Evolutionary conservation across 2,329 filamentous ascomycete genomes (phyloP).

Genomic region (Fusarium odoratissimum): DNA sequence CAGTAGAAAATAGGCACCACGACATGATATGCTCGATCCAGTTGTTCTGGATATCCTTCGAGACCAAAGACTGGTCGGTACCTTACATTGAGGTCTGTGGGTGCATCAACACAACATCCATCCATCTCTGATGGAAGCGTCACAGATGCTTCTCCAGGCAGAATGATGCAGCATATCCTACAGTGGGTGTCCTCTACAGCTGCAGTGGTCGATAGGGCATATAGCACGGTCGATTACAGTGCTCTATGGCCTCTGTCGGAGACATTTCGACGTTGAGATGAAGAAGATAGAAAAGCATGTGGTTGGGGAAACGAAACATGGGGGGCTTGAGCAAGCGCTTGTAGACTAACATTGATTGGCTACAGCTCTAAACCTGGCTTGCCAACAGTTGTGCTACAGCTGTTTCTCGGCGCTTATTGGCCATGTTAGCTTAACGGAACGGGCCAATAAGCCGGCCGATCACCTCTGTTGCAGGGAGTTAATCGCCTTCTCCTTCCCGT

Average conservation of each 20-base stretch:
- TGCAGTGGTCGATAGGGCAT: constrained; percentile 1
- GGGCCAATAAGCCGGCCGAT: constrained; percentile 51
- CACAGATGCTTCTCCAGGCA: constrained; percentile 25
- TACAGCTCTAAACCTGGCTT: constrained; percentile 11
- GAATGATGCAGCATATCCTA: constrained; percentile 15
- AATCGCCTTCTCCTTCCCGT: constrained; percentile 50
- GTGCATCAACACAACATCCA: constrained; percentile 30
- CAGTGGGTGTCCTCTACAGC: constrained; percentile 11
- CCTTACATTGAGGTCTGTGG: constrained; percentile 41
- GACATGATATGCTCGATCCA: constrained; percentile 36
- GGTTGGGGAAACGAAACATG: constrained; percentile 48
- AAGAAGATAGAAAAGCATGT: constrained; percentile 45
- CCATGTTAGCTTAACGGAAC: constrained; percentile 34
- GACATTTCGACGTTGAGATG: constrained; percentile 20
- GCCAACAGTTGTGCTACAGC: constrained; percentile 44
- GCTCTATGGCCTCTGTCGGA: neutral
- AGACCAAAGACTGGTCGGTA: constrained; percentile 34
- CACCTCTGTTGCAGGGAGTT: constrained; percentile 51
- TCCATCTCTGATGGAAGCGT: constrained; percentile 23
- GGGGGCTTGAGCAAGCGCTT: constrained; percentile 35
- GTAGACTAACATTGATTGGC: constrained; percentile 25
- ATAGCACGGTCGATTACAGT: neutral
- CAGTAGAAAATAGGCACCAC: constrained; percentile 29
- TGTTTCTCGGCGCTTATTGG: constrained; percentile 53
- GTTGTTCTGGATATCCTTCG: constrained; percentile 15